Base-by-base conservation (phyloP, 495 filamentous ascomycete genomes). In the Penicillium coprophilum region DNA sequence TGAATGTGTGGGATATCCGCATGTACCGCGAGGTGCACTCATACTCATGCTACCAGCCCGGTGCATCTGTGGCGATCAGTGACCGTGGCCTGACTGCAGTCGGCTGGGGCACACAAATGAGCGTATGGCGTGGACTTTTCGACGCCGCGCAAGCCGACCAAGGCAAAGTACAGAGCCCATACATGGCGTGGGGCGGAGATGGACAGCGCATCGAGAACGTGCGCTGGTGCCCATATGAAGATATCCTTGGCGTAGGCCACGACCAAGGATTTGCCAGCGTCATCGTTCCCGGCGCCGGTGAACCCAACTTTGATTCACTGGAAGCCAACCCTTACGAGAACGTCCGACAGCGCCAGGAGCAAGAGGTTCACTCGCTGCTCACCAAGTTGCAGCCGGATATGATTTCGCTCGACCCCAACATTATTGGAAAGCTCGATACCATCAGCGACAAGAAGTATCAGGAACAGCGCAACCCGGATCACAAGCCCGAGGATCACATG, bases 321-420 rank as follows among this genome's bases (percentile, higher is more conserved):
- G 95, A 97, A 70, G 77, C 85, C 53, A 98, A 98, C 74, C 94
- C 95, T n/a, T 97, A 94, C 80, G 95, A 97, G 72, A 96, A 87
- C 56, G 83, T 81, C 54, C 93, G 95, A 69, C 90, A 97, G 75
- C 82, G 93, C 63, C 92, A 93, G 71, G 94, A 98, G 70, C 82
- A 79, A n/a, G 94, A 98, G 67, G 91, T 98, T 58, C 87, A 86
- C 70, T 78, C 81, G 7, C 79, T 98, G 61, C 82, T 98, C 56
- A 91, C 92, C 77, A 98, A 98, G 77, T 77, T 98, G 38, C 86
- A 92, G 63, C 93, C 94, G 12, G 94, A 96, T 64, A 98, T 97
- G 93, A 98, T 98, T 47, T 89, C 90, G 10, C 76, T 97, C 3
- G 86, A 97, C 58, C 95, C 94, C 40, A 87, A 91, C 70, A 91